These are phyloP conservation scores for Neonectria faginata DNA, from an alignment of 2,329 filamentous ascomycete genomes.

Conservation along the genomic window DNA sequence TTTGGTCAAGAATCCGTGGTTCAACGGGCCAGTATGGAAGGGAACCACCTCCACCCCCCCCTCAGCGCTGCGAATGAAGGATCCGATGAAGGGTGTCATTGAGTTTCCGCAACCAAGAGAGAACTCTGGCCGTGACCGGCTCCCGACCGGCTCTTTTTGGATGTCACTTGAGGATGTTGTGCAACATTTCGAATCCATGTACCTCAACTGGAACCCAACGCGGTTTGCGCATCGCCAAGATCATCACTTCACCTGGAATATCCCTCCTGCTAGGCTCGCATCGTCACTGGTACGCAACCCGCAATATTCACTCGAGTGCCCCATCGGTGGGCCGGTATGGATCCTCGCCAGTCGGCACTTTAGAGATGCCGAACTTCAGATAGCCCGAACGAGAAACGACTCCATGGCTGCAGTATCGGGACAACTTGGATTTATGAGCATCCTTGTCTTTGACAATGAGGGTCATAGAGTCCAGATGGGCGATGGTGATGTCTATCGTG, in stretches of 20 bases:
- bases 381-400: slow-evolving; percentile 59
- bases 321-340: slow-evolving; percentile 76
- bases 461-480: slow-evolving; percentile 80
- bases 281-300: slow-evolving; percentile 73
- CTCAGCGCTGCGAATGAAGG: neutral
- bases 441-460: slow-evolving; percentile 80
- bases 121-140: slow-evolving; percentile 9
- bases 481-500: slow-evolving; percentile 77
- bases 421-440: slow-evolving; percentile 84
- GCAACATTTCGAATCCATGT: slow-evolving; percentile 94
- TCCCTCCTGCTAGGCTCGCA: slow-evolving; percentile 62
- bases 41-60: slow-evolving; percentile 46
- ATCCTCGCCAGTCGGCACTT: slow-evolving; percentile 90
- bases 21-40: slow-evolving; percentile 81
- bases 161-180: slow-evolving; percentile 88
- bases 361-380: slow-evolving; percentile 72
- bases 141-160: slow-evolving; percentile 84
- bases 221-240: slow-evolving; percentile 87
- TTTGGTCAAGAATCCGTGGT: slow-evolving; percentile 96
- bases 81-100: neutral
- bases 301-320: slow-evolving; percentile 76
- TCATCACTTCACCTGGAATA: slow-evolving; percentile 87
- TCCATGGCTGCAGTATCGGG: slow-evolving; percentile 60
- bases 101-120: slow-evolving; percentile 2
- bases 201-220: slow-evolving; percentile 95